These are phyloP conservation scores for Pseudopyricularia cyperi DNA, from an alignment of 2,329 filamentous ascomycete genomes.

Conservation along the genomic window DNA sequence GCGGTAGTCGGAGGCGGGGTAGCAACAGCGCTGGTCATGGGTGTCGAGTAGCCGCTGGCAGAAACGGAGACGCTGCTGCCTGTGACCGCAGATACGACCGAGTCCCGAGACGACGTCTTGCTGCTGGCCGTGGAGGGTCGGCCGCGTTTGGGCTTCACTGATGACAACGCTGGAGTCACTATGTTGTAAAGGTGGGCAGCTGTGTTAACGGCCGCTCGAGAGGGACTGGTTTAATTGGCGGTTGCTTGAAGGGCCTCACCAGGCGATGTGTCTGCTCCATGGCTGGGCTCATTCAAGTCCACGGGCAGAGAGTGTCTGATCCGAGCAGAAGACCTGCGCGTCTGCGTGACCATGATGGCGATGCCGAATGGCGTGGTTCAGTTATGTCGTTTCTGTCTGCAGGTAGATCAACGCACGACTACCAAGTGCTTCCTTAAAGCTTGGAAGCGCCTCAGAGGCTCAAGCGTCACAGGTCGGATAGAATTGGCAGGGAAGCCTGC, in stretches of 20 bases:
- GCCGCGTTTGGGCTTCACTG: neutral
- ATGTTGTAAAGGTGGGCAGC: neutral
- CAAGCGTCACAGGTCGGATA: no score
- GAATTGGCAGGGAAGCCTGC: no score
- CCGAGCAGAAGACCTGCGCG: neutral
- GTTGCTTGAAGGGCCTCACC: neutral
- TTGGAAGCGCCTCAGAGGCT: no score
- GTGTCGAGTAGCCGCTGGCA: slow-evolving; percentile 27
- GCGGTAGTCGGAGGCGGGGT: slow-evolving; percentile 20
- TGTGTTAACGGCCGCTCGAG: neutral
- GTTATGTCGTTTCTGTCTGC: neutral
- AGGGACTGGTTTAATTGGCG: neutral
- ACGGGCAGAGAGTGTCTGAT: neutral
- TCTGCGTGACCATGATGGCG: neutral
- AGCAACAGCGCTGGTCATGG: slow-evolving; percentile 26
- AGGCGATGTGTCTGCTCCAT: neutral
- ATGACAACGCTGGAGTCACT: neutral
- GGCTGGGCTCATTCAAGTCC: neutral
- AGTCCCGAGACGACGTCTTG: slow-evolving; percentile 9
- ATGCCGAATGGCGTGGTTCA: neutral
- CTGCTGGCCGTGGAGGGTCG: neutral
- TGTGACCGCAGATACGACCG: slow-evolving; percentile 21
- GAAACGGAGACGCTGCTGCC: slow-evolving; percentile 16
- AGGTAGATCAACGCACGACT: neutral
- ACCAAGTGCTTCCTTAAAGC: neutral